Percentiles rank a stretch among this genome's conserved stretches.
phyloP scores from a whole-genome alignment of 495 filamentous ascomycete species.

The Tuber magnatum region DNA sequence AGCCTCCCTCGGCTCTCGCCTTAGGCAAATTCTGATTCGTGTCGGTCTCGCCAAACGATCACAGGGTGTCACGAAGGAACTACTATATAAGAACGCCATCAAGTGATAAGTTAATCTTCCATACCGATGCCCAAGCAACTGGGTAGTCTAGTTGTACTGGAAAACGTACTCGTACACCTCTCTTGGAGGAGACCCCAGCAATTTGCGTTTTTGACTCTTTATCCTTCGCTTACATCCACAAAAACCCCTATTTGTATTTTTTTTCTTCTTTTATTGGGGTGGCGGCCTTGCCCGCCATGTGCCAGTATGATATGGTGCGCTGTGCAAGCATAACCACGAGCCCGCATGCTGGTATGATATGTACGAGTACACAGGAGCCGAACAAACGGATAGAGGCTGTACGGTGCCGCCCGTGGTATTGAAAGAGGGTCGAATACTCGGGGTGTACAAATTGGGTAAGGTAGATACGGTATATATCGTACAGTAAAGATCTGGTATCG shows the following conservation, averaged over 20 bases:
- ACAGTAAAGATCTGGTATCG: not conserved
- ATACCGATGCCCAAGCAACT: not conserved
- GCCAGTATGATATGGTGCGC: not conserved
- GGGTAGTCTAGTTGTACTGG: no score
- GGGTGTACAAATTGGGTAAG: not conserved
- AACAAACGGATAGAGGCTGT: not conserved
- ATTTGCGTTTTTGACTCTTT: not conserved
- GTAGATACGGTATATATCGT: not conserved
- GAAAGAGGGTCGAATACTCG: not conserved
- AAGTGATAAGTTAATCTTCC: not conserved
- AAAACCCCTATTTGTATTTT: not conserved
- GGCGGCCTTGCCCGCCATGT: not conserved
- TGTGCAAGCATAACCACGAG: not conserved
- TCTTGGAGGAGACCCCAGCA: not conserved
- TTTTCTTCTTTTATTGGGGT: not conserved
- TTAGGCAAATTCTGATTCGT: not conserved
- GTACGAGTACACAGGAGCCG: not conserved
- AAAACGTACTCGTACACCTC: no score
- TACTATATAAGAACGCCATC: constrained; percentile 27
- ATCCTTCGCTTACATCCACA: not conserved
- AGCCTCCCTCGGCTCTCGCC: not conserved
- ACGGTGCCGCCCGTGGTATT: not conserved
- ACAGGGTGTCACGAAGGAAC: constrained; percentile 31
- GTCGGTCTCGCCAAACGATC: constrained; percentile 29
- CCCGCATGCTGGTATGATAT: not conserved